phyloP scores from a whole-genome alignment of 108 stramenopile species.

The Cyclotella baltica region DNA sequence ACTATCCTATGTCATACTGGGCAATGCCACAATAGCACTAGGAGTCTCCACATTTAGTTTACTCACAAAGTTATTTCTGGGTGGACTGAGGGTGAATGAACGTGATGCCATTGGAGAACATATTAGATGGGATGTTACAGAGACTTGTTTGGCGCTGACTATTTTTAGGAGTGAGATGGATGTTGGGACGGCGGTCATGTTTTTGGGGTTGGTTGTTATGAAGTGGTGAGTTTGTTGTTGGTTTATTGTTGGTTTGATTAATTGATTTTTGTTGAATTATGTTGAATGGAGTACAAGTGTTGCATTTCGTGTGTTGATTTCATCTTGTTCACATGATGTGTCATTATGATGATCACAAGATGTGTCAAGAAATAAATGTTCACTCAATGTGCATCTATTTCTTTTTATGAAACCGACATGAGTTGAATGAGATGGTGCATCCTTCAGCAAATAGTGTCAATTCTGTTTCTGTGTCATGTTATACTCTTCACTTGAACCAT shows the following conservation, averaged over 20 bases:
- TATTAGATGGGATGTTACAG: conserved; percentile 96
- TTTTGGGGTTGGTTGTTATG: conserved; percentile 84
- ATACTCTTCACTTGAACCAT: no score
- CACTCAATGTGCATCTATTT: no score
- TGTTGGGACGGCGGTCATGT: conserved; percentile 78
- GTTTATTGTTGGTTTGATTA: background rate
- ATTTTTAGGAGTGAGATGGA: conserved; percentile 96
- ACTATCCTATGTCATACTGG: conserved; percentile 84
- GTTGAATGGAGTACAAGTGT: background rate
- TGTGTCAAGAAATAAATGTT: no score
- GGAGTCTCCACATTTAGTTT: conserved; percentile 67
- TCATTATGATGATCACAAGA: no score
- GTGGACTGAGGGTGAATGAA: conserved; percentile 87
- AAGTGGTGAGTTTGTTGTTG: conserved; percentile 67
- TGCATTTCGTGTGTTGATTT: background rate
- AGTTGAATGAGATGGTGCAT: no score
- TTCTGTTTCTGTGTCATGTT: no score
- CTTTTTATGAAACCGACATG: no score
- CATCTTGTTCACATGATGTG: no score
- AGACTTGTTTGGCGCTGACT: conserved; percentile 97
- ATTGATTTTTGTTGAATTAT: background rate
- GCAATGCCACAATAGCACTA: conserved; percentile 79
- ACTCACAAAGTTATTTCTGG: conserved; percentile 67
- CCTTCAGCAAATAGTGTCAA: no score
- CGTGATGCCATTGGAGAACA: conserved; percentile 93